phyloP scores from a whole-genome alignment of 2,329 filamentous ascomycete species.

The Aspergillus japonicus region DNA sequence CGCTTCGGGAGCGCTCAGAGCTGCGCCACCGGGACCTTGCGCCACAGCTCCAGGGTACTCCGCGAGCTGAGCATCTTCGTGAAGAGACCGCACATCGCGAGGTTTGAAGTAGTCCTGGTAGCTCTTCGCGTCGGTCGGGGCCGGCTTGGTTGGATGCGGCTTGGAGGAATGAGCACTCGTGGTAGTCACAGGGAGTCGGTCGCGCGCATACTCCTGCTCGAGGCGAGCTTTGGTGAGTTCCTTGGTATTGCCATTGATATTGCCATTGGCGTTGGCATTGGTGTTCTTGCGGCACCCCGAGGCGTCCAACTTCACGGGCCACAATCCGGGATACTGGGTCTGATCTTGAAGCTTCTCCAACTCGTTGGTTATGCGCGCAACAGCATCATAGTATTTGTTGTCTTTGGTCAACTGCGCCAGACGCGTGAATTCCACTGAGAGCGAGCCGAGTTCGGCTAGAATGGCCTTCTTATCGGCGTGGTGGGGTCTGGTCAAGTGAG shows the following conservation, averaged over 20 bases:
- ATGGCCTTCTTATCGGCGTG: slow-evolving; percentile 58
- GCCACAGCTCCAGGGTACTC: slow-evolving; percentile 19
- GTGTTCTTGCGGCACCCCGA: slow-evolving; percentile 66
- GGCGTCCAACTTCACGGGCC: slow-evolving; percentile 74
- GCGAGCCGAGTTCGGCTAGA: slow-evolving; percentile 70
- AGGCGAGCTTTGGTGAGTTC: slow-evolving; percentile 16
- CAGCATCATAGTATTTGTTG: slow-evolving; percentile 82
- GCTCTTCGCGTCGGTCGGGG: slow-evolving; percentile 25
- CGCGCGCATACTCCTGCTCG: slow-evolving; percentile 13
- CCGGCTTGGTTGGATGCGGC: slow-evolving; percentile 1
- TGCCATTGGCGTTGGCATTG: background rate
- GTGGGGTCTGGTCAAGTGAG: slow-evolving; percentile 50
- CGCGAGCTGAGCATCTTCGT: slow-evolving; percentile 30
- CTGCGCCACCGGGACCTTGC: slow-evolving; percentile 4
- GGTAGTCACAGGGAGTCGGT: slow-evolving; percentile 8
- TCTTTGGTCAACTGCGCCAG: slow-evolving; percentile 81
- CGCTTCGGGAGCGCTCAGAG: slow-evolving; percentile 11
- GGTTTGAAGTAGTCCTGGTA: slow-evolving; percentile 27
- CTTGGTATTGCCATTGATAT: background rate
- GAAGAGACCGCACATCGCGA: slow-evolving; percentile 20
- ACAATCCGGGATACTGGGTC: slow-evolving; percentile 73
- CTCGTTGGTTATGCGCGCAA: slow-evolving; percentile 79
- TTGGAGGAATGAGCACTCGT: background rate
- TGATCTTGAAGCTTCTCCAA: slow-evolving; percentile 71
- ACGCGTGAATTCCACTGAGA: slow-evolving; percentile 85